Evolutionary conservation across 805 yeast genomes (phyloP), one percentile per base, ranked within the genome.

Genomic region (Ogataea zsoltii): DNA sequence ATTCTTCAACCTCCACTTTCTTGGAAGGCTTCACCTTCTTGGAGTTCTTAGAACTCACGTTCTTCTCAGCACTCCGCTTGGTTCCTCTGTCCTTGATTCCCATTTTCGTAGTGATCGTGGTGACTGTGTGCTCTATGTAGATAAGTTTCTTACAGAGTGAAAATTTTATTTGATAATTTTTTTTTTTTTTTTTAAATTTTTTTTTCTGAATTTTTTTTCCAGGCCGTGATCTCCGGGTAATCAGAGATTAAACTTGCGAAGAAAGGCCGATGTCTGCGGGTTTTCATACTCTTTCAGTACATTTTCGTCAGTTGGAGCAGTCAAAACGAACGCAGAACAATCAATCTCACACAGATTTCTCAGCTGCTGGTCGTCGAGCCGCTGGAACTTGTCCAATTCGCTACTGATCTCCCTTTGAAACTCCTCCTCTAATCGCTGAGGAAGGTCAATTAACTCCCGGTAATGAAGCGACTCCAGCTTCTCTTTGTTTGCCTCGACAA

Each of bases 1-100:
- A 44, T 13, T 46, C 46, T 33, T 57, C 72, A 35, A 58, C 53
- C 26, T 65, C 62, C 15, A 55, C 63, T 30, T 63, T 63, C 50
- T 71, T 72, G 15, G 63, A 42, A 28, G 44, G 15, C 44, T 51
- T 50, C 14, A 49, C 16, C 39, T 51, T 61, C 44, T 60, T 60
- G 25, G 45, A 35, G 19, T 29, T 30, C 17, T 35, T 34, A 7
- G 17, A 28, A 4, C 41, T 37, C 19, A 21, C 36, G 30, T 19
- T 6, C 23, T 42, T 36, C 19, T 33, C 36, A 11, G 48, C 48
- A 23, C 36, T 33, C 38, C 48, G 38, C 35, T 44, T 44, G 5
- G 36, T 33, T 28, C 48, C 38, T 29, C 32, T 35, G 23, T 18
- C 38, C 16, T 26, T 28, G 18, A 38, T 23, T 41, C 39, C 44